Evolutionary conservation across 1,284 basidiomycete species (phyloP), one percentile per base, ranked within the genome.

Genomic region (Cutaneotrichosporon cyanovorans): DNA sequence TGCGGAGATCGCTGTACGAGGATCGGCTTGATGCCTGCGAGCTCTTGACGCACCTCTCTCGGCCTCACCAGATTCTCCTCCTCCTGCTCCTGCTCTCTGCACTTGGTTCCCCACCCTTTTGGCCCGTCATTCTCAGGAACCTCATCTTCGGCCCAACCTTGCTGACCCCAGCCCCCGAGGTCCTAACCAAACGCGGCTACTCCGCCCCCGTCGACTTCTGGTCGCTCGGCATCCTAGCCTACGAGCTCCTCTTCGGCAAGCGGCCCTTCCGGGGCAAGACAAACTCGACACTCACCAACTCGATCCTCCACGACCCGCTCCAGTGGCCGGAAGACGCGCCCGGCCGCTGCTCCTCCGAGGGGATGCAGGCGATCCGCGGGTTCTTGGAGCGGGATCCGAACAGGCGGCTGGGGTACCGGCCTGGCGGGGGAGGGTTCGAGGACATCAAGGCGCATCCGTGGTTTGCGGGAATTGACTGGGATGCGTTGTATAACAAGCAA

Each of bases 121-220:
- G n/a, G n/a, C n/a, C n/a, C n/a, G n/a, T n/a, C n/a, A n/a, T n/a
- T n/a, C n/a, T n/a, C n/a, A n/a, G n/a, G n/a, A n/a, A n/a, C n/a
- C n/a, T n/a, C n/a, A n/a, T n/a, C n/a, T n/a, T n/a, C n/a, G n/a
- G n/a, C n/a, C n/a, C n/a, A n/a, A 28, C 25, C 25, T 12, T 12
- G 20, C 40, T 43, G 37, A 48, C 46, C 21, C 53, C 66, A 62
- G 90, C 92, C 2, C 87, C 92, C 1, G 90, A 97, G 67, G 84
- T 97, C 16, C 77, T 97, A 40, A 76, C 74, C 19, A 77, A 78
- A 57, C 75, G 67, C 42, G 74, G 74, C 5, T 96, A 95, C 69
- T 87, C 86, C 2, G 88, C 83, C 58, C 82, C 84, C 21, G 89
- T 95, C 57, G 91, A 96, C 71, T 95, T 88, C 85, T 96, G 91